A percentile compares a stretch with the other conserved stretches of the same genome.
Conservation (phyloP, 2,329 filamentous ascomycete genomes). For the Aspergillus novofumigatus region DNA sequence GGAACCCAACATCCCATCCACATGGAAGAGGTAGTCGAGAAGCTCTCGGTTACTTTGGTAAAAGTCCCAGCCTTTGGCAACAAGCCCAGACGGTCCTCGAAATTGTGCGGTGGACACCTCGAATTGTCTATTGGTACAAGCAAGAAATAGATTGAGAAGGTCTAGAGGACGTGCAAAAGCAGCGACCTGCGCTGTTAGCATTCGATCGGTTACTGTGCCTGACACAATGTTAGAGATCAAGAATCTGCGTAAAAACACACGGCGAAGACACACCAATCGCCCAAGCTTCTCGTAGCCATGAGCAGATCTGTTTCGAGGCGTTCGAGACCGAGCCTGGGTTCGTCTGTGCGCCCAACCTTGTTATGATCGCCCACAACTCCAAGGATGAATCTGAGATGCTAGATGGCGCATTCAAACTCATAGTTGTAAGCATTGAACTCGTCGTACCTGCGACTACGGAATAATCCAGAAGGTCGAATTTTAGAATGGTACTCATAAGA, state of each 20-base stretch:
- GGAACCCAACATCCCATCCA: constrained; percentile 16
- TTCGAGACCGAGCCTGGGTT: constrained; percentile 65
- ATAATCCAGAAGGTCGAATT: constrained; percentile 62
- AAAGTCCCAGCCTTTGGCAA: constrained; percentile 40
- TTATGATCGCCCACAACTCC: constrained; percentile 64
- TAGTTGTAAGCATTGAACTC: constrained; percentile 67
- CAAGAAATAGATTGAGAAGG: constrained; percentile 64
- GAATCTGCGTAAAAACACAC: constrained; percentile 6
- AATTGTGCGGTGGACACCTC: constrained; percentile 17
- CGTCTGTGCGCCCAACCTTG: constrained; percentile 62
- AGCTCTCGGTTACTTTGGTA: constrained; percentile 39
- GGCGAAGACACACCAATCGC: constrained; percentile 60
- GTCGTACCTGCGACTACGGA: constrained; percentile 64
- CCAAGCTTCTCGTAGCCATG: constrained; percentile 82
- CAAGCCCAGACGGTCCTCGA: constrained; percentile 24
- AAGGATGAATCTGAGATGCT: constrained; percentile 75
- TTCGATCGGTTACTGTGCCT: constrained; percentile 58
- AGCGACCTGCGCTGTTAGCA: constrained; percentile 62
- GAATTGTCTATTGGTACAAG: constrained; percentile 58
- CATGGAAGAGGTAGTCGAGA: constrained; percentile 48
- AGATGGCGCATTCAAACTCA: constrained; percentile 77
- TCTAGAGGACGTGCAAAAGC: constrained; percentile 62
- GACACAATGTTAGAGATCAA: constrained; percentile 7
- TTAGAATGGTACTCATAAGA: constrained; percentile 65
- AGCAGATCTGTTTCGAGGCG: constrained; percentile 67